Percentiles rank a stretch among this genome's conserved stretches.
Conservation (phyloP, 2,329 filamentous ascomycete species). For the Teratosphaeria nubilosa region DNA sequence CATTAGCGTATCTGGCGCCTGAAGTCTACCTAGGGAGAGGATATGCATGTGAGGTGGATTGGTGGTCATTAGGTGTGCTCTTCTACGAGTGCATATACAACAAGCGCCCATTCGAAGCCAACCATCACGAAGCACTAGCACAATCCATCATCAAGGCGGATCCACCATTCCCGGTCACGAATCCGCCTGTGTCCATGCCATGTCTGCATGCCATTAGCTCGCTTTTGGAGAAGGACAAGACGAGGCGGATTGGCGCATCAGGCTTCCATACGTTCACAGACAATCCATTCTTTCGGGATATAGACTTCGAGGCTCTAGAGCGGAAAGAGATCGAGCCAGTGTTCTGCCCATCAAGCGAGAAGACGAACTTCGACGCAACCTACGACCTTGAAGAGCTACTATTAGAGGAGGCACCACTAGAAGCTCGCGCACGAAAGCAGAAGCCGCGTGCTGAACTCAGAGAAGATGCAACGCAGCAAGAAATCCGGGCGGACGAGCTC, state of each 20-base stretch:
- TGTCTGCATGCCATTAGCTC: slow-evolving; percentile 84
- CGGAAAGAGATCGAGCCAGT: slow-evolving; percentile 81
- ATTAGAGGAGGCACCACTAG: slow-evolving; percentile 86
- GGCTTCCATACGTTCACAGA: slow-evolving; percentile 75
- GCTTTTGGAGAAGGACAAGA: slow-evolving; percentile 69
- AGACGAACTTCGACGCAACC: slow-evolving; percentile 98
- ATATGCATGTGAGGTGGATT: slow-evolving; percentile 84
- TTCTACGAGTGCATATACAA: slow-evolving; percentile 99
- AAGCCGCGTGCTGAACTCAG: slow-evolving; percentile 87
- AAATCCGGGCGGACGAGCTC: slow-evolving; percentile 87
- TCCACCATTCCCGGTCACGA: slow-evolving; percentile 85
- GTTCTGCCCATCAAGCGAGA: slow-evolving; percentile 88
- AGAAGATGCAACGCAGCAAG: slow-evolving; percentile 87
- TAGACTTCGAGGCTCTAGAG: slow-evolving; percentile 79
- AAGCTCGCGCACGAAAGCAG: slow-evolving; percentile 83
- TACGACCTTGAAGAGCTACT: slow-evolving; percentile 93
- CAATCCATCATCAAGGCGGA: slow-evolving; percentile 70
- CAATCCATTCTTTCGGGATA: slow-evolving; percentile 76
- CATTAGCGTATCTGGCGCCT: slow-evolving; percentile 86
- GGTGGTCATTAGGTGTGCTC: slow-evolving; percentile 97
- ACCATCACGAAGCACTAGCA: slow-evolving; percentile 69
- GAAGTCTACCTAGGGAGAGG: slow-evolving; percentile 89
- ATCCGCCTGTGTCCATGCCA: slow-evolving; percentile 75
- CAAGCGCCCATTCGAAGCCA: slow-evolving; percentile 92
- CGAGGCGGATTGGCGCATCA: slow-evolving; percentile 71